Percentiles rank a stretch among this genome's conserved stretches.
Conservation (phyloP, 208 protist species). For the Endotrypanum monterogeii region DNA sequence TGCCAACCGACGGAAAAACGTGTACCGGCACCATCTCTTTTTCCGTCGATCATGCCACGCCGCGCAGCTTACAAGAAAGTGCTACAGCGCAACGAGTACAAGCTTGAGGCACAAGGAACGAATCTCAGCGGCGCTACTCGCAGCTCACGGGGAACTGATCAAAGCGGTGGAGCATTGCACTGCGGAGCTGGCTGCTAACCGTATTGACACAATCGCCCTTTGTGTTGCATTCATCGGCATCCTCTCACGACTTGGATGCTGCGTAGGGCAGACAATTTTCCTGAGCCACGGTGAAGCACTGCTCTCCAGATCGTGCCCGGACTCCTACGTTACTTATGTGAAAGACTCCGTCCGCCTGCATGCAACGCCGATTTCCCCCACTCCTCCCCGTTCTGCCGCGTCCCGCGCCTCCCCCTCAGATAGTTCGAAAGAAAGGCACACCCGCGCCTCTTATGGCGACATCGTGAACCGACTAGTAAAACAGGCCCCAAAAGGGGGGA, state of each 20-base stretch:
- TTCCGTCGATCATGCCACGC: conserved; percentile 37
- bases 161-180: conserved; percentile 42
- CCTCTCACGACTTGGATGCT: conserved; percentile 48
- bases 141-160: conserved; percentile 17
- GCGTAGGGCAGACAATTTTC: conserved; percentile 23
- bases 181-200: conserved; percentile 52
- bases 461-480: conserved; percentile 5
- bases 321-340: background rate
- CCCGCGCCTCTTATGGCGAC: background rate
- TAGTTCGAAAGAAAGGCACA: background rate
- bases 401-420: background rate
- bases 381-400: background rate
- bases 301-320: background rate
- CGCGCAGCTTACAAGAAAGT: conserved; percentile 19
- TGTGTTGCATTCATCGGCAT: conserved; percentile 36
- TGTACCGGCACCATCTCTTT: conserved; percentile 65
- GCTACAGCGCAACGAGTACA: conserved; percentile 2
- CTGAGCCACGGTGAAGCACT: conserved; percentile 2
- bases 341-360: background rate
- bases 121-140: conserved; percentile 7
- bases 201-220: conserved; percentile 60
- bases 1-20: conserved; percentile 30
- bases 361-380: background rate
- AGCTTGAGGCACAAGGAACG: background rate
- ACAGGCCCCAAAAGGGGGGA: background rate